Percentiles rank a stretch among this genome's conserved stretches.
Conservation (phyloP, 805 yeast species). For the Sugiyamaella qingdaonensis region DNA sequence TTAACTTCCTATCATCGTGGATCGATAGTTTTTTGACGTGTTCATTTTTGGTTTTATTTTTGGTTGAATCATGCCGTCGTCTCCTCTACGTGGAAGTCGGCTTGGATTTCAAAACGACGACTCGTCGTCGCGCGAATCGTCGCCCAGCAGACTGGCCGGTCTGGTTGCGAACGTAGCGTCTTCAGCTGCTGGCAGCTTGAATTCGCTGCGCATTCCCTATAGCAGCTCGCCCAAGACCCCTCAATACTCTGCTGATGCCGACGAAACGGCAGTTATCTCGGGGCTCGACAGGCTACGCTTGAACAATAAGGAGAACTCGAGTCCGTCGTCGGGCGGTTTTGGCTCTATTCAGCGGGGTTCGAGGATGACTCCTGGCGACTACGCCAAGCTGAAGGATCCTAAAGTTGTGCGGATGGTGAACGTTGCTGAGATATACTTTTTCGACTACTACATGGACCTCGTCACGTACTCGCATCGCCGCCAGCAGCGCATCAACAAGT, state of each 20-base stretch:
- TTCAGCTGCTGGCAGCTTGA: slow-evolving; percentile 9
- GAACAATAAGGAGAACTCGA: slow-evolving; percentile 13
- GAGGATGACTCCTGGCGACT: slow-evolving; percentile 21
- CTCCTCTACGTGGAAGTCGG: neutral
- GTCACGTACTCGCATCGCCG: slow-evolving; percentile 87
- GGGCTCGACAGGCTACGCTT: slow-evolving; percentile 17
- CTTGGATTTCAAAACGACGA: neutral
- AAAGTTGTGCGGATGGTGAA: slow-evolving; percentile 83
- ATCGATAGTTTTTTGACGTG: neutral
- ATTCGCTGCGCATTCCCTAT: slow-evolving; percentile 2
- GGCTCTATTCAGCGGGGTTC: neutral
- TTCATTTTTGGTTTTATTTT: neutral
- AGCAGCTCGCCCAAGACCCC: neutral
- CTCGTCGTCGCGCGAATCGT: slow-evolving; percentile 7
- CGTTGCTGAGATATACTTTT: slow-evolving; percentile 88
- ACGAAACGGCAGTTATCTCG: slow-evolving; percentile 20
- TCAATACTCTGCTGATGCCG: slow-evolving; percentile 8
- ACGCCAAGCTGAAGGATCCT: slow-evolving; percentile 50
- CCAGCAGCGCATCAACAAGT: slow-evolving; percentile 73
- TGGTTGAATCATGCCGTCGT: slow-evolving; percentile 1
- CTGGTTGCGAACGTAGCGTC: slow-evolving; percentile 7
- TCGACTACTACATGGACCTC: slow-evolving; percentile 94
- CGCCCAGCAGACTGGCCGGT: slow-evolving; percentile 8
- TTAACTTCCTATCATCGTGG: neutral
- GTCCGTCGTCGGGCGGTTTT: neutral